A percentile compares a stretch with the other conserved stretches of the same genome.
These are phyloP conservation scores for Aphanomyces cochlioides DNA, from an alignment of 352 stramenopile genomes.

Conservation along the genomic window DNA sequence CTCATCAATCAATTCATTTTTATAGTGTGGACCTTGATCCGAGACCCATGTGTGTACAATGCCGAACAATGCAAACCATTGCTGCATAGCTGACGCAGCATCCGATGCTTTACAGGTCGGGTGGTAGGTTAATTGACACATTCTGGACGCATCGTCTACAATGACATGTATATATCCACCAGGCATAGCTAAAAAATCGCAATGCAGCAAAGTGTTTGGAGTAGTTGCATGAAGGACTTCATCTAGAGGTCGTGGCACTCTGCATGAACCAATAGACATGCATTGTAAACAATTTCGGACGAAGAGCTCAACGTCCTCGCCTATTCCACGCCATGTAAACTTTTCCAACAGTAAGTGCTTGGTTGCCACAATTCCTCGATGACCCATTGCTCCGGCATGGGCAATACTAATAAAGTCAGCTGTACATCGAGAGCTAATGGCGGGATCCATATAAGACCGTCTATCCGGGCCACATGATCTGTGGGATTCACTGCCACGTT, in stretches of 20 bases:
- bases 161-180: too few species aligned
- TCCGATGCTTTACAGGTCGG: too few species aligned
- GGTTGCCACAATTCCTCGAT: conserved; percentile 33
- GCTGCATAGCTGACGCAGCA: too few species aligned
- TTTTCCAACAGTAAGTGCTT: conserved; percentile 9
- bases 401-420: conserved; percentile 17
- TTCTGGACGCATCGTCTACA: too few species aligned
- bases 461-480: too few species aligned
- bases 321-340: conserved; percentile 30
- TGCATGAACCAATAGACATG: conserved; percentile 17
- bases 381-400: conserved; percentile 27
- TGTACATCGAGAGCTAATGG: conserved; percentile 30
- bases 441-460: too few species aligned
- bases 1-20: too few species aligned
- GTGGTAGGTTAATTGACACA: too few species aligned
- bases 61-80: too few species aligned
- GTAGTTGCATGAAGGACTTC: conserved; percentile 30
- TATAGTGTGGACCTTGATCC: too few species aligned
- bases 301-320: neutral
- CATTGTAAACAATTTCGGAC: conserved; percentile 14
- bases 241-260: conserved; percentile 29
- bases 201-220: conserved; percentile 40
- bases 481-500: too few species aligned
- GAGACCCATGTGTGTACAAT: too few species aligned
- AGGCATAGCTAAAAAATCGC: conserved; percentile 26